Base-by-base conservation (phyloP, 1,139 yeast species). In the Yamadazyma sp. region DNA sequence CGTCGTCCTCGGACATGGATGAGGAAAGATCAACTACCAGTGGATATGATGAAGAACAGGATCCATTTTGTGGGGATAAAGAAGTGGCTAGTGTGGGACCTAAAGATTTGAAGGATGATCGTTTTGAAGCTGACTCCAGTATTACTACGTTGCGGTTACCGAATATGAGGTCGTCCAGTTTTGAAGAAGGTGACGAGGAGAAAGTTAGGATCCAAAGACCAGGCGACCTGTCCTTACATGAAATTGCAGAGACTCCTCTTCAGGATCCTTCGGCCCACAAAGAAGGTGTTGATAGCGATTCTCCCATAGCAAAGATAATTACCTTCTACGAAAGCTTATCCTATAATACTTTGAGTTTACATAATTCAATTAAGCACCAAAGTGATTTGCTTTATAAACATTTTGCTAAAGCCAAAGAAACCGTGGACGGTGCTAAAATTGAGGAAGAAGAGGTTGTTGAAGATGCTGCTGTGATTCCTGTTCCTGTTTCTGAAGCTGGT, bases 1-100 rank as follows among this genome's bases (percentile, higher is more conserved):
- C 73, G 10, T 67, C 72, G 3, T 67, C 68, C 16, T 69, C 76
- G 1, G 76, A 70, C 35, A 44, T 63, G 35, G 75, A 69, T 36
- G 74, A 48, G 26, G 73, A 67, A 27, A 56, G 58, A 32, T 55
- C 65, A 7, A 55, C 61, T 10, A 52, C 58, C 6, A 53, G 56
- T 39, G 48, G 34, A 18, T 16, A 15, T 3, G 33, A 28, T 2
- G 29, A 33, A 18, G 39, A 31, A 16, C 29, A 31, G 13, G 29
- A 30, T 22, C 16, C 30, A 2, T 14, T 12, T 17, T 26, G 28
- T 10, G 24, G 31, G 32, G 28, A 35, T n/a, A n/a, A n/a, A 11
- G 33, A 18, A 6, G 8, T 18, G 21, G 5, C 35, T 10, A 23
- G 37, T 22, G 38, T 27, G 24, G 16, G 29, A 29, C 20, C 41